Conservation (phyloP, 2,329 filamentous ascomycete genomes). For the Camillea tinctor region DNA sequence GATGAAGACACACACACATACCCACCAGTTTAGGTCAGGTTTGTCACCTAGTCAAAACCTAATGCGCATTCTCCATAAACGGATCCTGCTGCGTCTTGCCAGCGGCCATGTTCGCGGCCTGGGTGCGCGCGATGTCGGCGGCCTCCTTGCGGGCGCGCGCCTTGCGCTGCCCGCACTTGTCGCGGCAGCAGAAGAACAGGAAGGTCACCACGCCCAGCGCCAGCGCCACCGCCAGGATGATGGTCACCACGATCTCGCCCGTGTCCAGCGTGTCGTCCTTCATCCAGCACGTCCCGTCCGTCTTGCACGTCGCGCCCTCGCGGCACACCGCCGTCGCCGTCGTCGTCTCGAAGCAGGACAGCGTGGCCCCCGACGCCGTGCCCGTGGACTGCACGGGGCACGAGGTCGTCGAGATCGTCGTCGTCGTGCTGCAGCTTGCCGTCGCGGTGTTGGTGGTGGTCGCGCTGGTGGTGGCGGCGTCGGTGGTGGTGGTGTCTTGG, state of each 20-base stretch:
- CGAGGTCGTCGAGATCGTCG: constrained; percentile 33
- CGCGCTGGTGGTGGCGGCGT: constrained; percentile 6
- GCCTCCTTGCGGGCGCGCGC: constrained; percentile 48
- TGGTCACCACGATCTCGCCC: constrained; percentile 47
- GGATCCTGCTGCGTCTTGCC: not conserved
- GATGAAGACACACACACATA: no score
- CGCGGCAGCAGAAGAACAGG: constrained; percentile 52
- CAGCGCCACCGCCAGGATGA: constrained; percentile 45
- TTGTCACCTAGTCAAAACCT: no score
- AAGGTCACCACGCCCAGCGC: constrained; percentile 39
- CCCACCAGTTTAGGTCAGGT: no score
- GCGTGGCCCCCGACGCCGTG: constrained; percentile 32
- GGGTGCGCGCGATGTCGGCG: constrained; percentile 48
- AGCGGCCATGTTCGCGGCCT: constrained; percentile 18
- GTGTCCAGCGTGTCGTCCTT: constrained; percentile 39
- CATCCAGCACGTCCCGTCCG: constrained; percentile 45
- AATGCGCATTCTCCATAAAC: not conserved
- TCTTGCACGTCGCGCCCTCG: constrained; percentile 44
- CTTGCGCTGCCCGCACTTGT: constrained; percentile 45
- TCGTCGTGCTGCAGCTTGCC: constrained; percentile 31
- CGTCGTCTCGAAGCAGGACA: constrained; percentile 40
- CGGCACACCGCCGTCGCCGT: constrained; percentile 40
- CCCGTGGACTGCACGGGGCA: constrained; percentile 42
- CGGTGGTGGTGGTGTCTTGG: constrained; percentile 9
- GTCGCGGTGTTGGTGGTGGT: constrained; percentile 5